Base-by-base conservation (phyloP, 2,329 filamentous ascomycete species). In the Lachnellula hyalina region DNA sequence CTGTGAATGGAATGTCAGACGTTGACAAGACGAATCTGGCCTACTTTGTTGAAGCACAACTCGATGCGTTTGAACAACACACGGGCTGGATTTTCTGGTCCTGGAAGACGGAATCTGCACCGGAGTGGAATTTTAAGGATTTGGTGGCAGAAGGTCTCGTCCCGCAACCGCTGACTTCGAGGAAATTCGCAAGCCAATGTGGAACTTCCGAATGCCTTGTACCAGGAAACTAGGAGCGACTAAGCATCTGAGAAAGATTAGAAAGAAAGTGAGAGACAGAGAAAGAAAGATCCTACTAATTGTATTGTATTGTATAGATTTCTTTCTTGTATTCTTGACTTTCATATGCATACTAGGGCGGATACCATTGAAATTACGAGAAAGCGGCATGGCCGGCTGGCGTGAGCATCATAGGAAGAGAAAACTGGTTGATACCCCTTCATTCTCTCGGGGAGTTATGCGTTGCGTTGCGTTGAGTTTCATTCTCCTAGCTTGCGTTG, bases 31-130 rank as follows among this genome's bases (percentile, higher is more conserved):
- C 71, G 5, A 69, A 69, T 40, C 63, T 71, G 12, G 63, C 68
- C 14, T 72, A 72, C 19, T 75, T 70, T 56, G 62, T 76, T 38
- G 75, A 77, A 60, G 74, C 73, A 1, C 69, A 77, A 57, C 55
- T 77, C 17, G 69, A 76, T 56, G 70, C 71, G 2, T 76, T 73
- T 57, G 73, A 77, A 60, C 53, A 65, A 7, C 67, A 68, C 28
- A 62, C 69, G 0, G 66, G 68, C 2, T 75, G 74, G 38, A 71
- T 73, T 56, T 76, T 76, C 60, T 69, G 48, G 77, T 61, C 74
- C 9, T 77, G 74, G 74, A 71, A 70, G 40, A 74, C 71, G 35
- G 71, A 74, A 49, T 72, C 67, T 5, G 70, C 72, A 5, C 66
- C 66, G 1, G 72, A 70, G 38, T 76, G 75, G 74, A 68, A 72